These are phyloP conservation scores for Scleroderma citrinum DNA, from an alignment of 768 basidiomycete species.

Conservation along the genomic window DNA sequence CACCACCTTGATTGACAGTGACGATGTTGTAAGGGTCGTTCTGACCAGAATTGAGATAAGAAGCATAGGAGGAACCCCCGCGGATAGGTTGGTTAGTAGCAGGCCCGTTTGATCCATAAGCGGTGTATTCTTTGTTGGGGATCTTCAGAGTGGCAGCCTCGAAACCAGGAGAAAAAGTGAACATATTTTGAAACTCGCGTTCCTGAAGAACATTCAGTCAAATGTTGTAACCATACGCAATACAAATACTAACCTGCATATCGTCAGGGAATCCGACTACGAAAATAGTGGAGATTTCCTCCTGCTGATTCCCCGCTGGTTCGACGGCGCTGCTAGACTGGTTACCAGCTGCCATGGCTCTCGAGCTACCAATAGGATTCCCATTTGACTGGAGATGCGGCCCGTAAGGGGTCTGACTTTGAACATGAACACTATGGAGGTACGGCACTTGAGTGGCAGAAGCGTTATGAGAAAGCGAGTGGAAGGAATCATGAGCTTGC, in stretches of 20 bases:
- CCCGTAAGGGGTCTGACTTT: constrained; percentile 73
- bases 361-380: constrained; percentile 18
- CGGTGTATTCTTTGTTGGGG: constrained; percentile 84
- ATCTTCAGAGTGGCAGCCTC: constrained; percentile 98
- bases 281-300: constrained; percentile 96
- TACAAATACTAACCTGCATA: constrained; percentile 70
- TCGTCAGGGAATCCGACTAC: constrained; percentile 99
- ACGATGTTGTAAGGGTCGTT: constrained; percentile 84
- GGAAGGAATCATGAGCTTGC: constrained; percentile 28
- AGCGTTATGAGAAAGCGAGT: constrained; percentile 27
- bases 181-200: constrained; percentile 99
- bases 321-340: constrained; percentile 23
- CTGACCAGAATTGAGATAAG: constrained; percentile 41
- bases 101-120: constrained; percentile 49
- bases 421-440: constrained; percentile 43
- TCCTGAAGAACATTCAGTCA: constrained; percentile 49
- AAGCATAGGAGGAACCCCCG: constrained; percentile 29
- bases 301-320: constrained; percentile 38
- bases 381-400: constrained; percentile 52
- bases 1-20: constrained; percentile 76
- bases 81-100: constrained; percentile 25
- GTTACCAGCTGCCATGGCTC: constrained; percentile 24
- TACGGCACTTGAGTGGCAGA: constrained; percentile 30
- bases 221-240: constrained; percentile 8
- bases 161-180: constrained; percentile 92